A percentile compares a stretch with the other conserved stretches of the same genome.
These are phyloP conservation scores for Aeminium ludgeri DNA, from an alignment of 495 filamentous ascomycete species.

Conservation along the genomic window DNA sequence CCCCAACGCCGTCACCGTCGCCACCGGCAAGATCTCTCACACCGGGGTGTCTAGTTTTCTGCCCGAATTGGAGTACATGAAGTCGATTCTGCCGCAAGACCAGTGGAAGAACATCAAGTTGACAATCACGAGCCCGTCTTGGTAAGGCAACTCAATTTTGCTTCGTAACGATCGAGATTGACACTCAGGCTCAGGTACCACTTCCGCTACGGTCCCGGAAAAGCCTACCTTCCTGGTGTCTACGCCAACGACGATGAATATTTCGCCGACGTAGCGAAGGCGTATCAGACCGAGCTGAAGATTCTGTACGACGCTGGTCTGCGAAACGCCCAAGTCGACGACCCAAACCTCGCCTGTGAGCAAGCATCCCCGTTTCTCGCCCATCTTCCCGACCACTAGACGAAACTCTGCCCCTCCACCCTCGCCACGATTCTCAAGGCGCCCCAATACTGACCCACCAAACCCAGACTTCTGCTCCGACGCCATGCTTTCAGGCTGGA, in stretches of 20 bases:
- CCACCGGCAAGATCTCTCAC: slow-evolving; percentile 27
- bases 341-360: slow-evolving; percentile 42
- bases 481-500: slow-evolving; percentile 44
- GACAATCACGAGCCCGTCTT: no score
- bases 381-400: no score
- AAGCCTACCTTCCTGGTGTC: slow-evolving; percentile 39
- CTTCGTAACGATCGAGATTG: no score
- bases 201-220: slow-evolving; percentile 44
- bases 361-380: not conserved
- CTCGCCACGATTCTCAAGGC: no score
- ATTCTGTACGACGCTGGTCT: slow-evolving; percentile 45
- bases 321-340: slow-evolving; percentile 49
- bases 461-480: slow-evolving; percentile 44
- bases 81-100: slow-evolving; percentile 31
- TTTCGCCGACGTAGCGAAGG: slow-evolving; percentile 43
- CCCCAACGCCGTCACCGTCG: no score
- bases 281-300: slow-evolving; percentile 42
- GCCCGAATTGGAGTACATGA: slow-evolving; percentile 42
- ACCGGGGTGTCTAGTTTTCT: no score
- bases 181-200: slow-evolving; percentile 51
- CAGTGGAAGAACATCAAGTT: slow-evolving; percentile 40
- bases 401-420: no score
- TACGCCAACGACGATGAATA: slow-evolving; percentile 39
- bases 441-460: no score
- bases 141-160: no score